A percentile compares a stretch with the other conserved stretches of the same genome.
phyloP scores from a whole-genome alignment of 2,329 filamentous ascomycete genomes.

The Nemania sp. region DNA sequence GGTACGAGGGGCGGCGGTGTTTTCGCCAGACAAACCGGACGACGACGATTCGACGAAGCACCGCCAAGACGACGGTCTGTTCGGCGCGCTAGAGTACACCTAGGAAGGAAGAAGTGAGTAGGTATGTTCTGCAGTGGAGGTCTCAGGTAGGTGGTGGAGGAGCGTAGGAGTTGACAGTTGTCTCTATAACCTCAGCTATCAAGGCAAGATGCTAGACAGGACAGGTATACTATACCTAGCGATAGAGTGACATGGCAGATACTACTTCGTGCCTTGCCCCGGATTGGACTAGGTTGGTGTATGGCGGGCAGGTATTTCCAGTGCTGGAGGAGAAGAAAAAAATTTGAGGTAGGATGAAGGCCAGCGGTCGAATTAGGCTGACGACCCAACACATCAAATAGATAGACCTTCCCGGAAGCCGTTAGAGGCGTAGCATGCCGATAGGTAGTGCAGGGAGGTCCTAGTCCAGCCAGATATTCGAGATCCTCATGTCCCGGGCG shows the following conservation, averaged over 20 bases:
- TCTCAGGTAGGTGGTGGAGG: no score
- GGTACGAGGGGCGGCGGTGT: conserved; percentile 6
- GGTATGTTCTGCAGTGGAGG: no score
- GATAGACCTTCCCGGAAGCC: not conserved
- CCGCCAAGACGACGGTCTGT: not conserved
- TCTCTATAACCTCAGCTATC: not conserved
- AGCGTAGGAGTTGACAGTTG: no score
- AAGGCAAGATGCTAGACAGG: not conserved
- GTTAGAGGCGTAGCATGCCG: not conserved
- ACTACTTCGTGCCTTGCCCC: not conserved
- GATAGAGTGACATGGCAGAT: not conserved
- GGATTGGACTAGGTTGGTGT: not conserved
- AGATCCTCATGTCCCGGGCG: not conserved
- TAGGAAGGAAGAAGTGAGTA: no score
- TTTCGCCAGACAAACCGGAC: conserved; percentile 6
- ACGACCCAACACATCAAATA: not conserved
- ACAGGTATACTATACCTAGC: not conserved
- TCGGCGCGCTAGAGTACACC: conserved; percentile 4
- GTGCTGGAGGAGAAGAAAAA: not conserved
- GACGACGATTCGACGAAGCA: not conserved
- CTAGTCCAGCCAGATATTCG: not conserved
- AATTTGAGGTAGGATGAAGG: no score
- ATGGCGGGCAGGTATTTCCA: not conserved
- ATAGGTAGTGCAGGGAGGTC: no score
- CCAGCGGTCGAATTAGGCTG: not conserved